phyloP scores from a whole-genome alignment of 2,329 filamentous ascomycete genomes.

The Zymoseptoria ardabiliae region DNA sequence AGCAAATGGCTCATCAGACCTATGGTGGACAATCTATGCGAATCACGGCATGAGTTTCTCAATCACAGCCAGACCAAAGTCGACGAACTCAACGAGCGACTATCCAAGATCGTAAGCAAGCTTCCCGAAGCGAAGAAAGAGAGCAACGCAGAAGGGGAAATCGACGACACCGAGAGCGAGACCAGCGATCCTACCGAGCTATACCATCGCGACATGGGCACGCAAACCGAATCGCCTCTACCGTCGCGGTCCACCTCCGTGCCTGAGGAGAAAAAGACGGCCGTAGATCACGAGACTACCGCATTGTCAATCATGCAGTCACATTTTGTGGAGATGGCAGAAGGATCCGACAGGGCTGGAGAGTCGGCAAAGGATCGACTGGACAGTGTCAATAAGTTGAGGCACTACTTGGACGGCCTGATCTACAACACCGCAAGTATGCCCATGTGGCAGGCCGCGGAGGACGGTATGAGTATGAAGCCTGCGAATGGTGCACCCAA shows the following conservation, averaged over 20 bases:
- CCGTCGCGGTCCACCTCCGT: constrained; percentile 35
- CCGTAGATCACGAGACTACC: constrained; percentile 21
- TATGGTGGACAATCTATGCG: constrained; percentile 49
- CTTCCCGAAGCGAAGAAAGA: constrained; percentile 17
- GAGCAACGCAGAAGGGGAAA: constrained; percentile 29
- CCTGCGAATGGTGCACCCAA: constrained; percentile 37
- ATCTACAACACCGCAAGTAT: constrained; percentile 35
- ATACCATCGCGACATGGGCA: constrained; percentile 73
- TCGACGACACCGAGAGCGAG: constrained; percentile 43
- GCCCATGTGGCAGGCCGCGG: constrained; percentile 24
- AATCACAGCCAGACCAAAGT: constrained; percentile 46
- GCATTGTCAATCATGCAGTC: constrained; percentile 43
- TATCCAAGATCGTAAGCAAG: constrained; percentile 32
- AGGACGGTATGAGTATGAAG: constrained; percentile 29
- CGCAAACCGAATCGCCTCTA: constrained; percentile 58
- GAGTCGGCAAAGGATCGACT: constrained; percentile 48
- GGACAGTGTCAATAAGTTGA: constrained; percentile 45
- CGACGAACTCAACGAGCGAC: constrained; percentile 48
- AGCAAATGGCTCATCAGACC: constrained; percentile 61
- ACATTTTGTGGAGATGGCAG: constrained; percentile 43
- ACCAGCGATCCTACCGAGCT: constrained; percentile 64
- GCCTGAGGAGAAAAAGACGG: constrained; percentile 20
- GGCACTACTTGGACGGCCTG: constrained; percentile 58
- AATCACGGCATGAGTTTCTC: constrained; percentile 52
- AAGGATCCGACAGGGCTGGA: constrained; percentile 46